Base-by-base conservation (phyloP, 352 stramenopile species). In the Phytophthora brassicae region DNA sequence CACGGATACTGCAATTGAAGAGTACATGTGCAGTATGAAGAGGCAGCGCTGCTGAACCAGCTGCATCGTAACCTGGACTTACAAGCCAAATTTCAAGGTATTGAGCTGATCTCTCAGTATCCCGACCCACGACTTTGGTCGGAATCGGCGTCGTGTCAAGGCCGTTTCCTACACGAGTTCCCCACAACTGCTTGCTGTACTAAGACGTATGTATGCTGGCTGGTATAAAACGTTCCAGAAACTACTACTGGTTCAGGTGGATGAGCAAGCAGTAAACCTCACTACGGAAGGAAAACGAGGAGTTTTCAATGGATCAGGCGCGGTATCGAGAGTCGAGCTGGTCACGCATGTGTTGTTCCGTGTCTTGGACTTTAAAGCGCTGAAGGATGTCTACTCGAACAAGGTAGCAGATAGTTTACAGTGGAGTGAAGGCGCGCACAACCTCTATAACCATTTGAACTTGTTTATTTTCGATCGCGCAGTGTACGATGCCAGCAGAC, bases 21-120 rank as follows among this genome's bases (percentile, higher is more conserved):
- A 92, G 16, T 97, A 98, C 69, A 88, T 84, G 44, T 78, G 86
- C 2, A 96, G 85, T 41, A 97, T 98, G 90, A 97, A 98, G 70
- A 96, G 41, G 73, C 89, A 1, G 81, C 96, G 13, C 61, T 98
- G 17, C 55, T 89, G 20, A 79, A 90, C 42, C 84, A 82, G 19
- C 51, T 94, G 9, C 57, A 66, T 9, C 76, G 72, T 20, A 67
- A 94, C 42, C 58, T 41, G 0, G 69, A 56, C 17, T 73, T 96
- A n/a, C 75, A 85, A 47, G 50, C 74, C 8, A 84, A 90, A 33
- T 97, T 90, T 50, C 36, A 72, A 19, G 55, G 74, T 2, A 63
- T 97, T 2, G 89, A 92, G 20, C 64, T 97, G 22, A 64, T 80
- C 12, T 48, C 79, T 33, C 54, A 51, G 42, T 3, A 90, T 97